Evolutionary conservation across 768 basidiomycete species (phyloP).

Genomic region (Crassisporium funariophilum): DNA sequence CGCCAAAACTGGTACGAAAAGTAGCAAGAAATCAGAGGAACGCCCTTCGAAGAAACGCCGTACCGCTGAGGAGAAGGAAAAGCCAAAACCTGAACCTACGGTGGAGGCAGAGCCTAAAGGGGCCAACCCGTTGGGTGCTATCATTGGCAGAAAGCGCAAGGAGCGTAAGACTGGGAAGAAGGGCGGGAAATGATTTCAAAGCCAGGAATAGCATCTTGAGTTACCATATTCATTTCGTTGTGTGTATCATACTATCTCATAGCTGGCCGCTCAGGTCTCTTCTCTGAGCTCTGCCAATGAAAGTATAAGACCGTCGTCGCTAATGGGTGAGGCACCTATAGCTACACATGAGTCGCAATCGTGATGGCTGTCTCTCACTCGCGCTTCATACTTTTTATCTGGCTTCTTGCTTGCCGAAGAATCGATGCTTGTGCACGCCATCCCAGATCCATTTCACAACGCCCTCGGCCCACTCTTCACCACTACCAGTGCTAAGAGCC

Average conservation of each 20-base stretch:
- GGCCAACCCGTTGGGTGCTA: conserved; percentile 53
- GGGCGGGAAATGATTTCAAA: conserved; percentile 12
- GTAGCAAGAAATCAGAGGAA: conserved; percentile 11
- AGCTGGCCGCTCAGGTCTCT: too few species aligned
- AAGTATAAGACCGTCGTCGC: too few species aligned
- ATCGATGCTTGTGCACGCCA: not conserved
- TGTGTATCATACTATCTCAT: too few species aligned
- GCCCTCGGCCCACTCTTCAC: conserved; percentile 27
- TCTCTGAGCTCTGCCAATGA: too few species aligned
- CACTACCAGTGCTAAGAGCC: conserved; percentile 22
- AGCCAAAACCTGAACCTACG: conserved; percentile 7
- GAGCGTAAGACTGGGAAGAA: conserved; percentile 52
- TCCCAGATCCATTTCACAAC: conserved; percentile 24
- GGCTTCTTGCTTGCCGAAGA: not conserved
- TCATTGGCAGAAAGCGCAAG: conserved; percentile 84
- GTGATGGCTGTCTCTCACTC: not conserved
- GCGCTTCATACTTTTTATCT: too few species aligned
- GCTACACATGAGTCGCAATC: too few species aligned
- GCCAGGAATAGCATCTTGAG: not conserved
- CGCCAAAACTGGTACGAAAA: conserved; percentile 15
- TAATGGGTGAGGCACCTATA: too few species aligned
- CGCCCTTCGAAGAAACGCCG: conserved; percentile 21
- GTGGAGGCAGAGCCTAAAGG: conserved; percentile 12
- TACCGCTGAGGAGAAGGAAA: conserved; percentile 7
- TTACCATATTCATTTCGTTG: too few species aligned